phyloP scores from a whole-genome alignment of 139 green algal species.

The Gonium pectorale region DNA sequence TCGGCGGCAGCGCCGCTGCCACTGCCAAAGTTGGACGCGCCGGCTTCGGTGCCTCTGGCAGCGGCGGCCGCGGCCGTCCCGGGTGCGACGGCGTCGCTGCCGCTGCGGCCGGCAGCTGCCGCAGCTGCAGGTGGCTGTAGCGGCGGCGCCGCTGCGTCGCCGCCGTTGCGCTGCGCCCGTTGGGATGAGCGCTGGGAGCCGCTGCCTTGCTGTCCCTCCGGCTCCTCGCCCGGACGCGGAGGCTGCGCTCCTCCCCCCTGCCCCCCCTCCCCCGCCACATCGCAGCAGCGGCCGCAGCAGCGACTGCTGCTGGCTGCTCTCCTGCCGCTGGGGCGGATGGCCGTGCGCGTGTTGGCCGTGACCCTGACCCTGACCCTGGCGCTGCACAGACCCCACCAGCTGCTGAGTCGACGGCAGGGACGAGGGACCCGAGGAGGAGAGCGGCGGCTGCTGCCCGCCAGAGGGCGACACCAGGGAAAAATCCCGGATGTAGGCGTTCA shows the following conservation, averaged over 20 bases:
- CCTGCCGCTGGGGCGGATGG: not conserved
- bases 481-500: slow-evolving; percentile 27
- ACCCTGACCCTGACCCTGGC: not conserved
- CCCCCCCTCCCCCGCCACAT: too few relatives aligned
- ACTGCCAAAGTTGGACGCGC: not conserved
- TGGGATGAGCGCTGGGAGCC: too few relatives aligned
- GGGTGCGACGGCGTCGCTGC: not conserved
- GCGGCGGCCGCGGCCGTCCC: not conserved
- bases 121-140: too few relatives aligned
- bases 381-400: not conserved
- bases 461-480: slow-evolving; percentile 19
- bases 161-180: too few relatives aligned
- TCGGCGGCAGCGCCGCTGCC: slow-evolving; percentile 3
- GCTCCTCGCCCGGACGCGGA: too few relatives aligned
- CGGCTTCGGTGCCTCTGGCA: not conserved
- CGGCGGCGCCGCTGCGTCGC: too few relatives aligned
- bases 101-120: too few relatives aligned
- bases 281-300: too few relatives aligned
- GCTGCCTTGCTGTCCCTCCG: too few relatives aligned
- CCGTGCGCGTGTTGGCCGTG: not conserved
- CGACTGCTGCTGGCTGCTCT: slow-evolving; percentile 15
- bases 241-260: too few relatives aligned
- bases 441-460: not conserved
- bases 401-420: slow-evolving; percentile 17
- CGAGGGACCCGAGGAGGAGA: not conserved